Evolutionary conservation across 2,329 filamentous ascomycete species (phyloP).

Genomic region (Hirsutella minnesotensis): DNA sequence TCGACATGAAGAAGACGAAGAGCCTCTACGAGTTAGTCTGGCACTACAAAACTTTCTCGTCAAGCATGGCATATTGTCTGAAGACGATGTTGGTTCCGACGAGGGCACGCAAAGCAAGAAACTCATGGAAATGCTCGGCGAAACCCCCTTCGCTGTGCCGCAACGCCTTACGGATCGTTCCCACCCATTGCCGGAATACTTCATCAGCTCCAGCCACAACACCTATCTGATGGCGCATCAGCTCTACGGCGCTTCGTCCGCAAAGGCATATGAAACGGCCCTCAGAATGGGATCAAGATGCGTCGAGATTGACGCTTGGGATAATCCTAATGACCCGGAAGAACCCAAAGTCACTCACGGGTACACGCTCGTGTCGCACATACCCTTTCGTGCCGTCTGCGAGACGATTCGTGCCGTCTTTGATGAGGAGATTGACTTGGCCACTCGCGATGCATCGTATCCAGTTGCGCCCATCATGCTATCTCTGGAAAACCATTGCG

Average conservation of each 20-base stretch:
- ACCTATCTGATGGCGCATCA: constrained; percentile 62
- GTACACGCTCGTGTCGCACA: constrained; percentile 54
- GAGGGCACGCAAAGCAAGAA: constrained; percentile 26
- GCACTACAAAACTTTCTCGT: constrained; percentile 44
- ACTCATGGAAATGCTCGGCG: constrained; percentile 39
- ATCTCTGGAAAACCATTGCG: constrained; percentile 58
- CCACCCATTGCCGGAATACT: constrained; percentile 55
- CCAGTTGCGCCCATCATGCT: constrained; percentile 46
- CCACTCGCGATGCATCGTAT: constrained; percentile 21
- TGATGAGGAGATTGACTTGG: constrained; percentile 41
- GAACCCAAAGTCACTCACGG: constrained; percentile 63
- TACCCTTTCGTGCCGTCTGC: constrained; percentile 53
- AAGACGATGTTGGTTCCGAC: constrained; percentile 34
- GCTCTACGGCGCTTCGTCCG: constrained; percentile 51
- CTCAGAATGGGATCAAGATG: constrained; percentile 53
- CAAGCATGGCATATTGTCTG: constrained; percentile 36
- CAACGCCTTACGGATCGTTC: constrained; percentile 41
- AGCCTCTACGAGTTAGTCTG: constrained; percentile 45
- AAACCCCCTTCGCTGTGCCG: constrained; percentile 46
- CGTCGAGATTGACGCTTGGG: constrained; percentile 66
- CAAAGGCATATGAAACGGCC: constrained; percentile 50
- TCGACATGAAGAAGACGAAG: constrained; percentile 34
- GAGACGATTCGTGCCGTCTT: constrained; percentile 51
- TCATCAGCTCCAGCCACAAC: constrained; percentile 62
- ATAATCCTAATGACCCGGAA: constrained; percentile 44